Evolutionary conservation across 768 basidiomycete genomes (phyloP).

Genomic region (Amanita jacksonii): DNA sequence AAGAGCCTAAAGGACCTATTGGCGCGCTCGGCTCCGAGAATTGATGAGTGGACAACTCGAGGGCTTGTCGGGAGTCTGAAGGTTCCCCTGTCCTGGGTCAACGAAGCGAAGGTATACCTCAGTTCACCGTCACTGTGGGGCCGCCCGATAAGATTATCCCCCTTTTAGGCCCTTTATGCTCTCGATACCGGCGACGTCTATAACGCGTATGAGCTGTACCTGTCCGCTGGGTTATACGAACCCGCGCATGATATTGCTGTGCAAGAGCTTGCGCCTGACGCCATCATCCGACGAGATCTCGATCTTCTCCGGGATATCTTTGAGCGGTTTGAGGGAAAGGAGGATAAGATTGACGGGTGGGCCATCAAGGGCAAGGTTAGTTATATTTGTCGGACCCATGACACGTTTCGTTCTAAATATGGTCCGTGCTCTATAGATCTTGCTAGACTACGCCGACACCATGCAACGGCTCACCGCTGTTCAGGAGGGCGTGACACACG

Average conservation of each 20-base stretch:
- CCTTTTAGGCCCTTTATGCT: conserved; percentile 54
- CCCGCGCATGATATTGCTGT: conserved; percentile 81
- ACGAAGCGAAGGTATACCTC: conserved; percentile 67
- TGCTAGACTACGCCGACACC: conserved; percentile 63
- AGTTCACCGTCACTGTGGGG: not conserved
- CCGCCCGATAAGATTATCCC: conserved; percentile 3
- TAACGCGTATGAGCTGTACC: conserved; percentile 68
- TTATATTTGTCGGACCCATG: conserved; percentile 8
- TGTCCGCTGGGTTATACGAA: conserved; percentile 59
- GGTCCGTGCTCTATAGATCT: conserved; percentile 35
- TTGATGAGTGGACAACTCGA: conserved; percentile 67
- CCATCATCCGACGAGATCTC: conserved; percentile 57
- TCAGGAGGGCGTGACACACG: conserved; percentile 32
- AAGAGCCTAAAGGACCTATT: conserved; percentile 79
- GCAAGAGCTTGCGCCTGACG: conserved; percentile 81
- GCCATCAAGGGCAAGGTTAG: conserved; percentile 72
- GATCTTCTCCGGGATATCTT: conserved; percentile 65
- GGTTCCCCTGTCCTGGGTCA: conserved; percentile 82
- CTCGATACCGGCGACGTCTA: conserved; percentile 53
- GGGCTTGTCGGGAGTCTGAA: conserved; percentile 69
- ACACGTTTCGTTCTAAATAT: not conserved
- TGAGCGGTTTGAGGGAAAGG: conserved; percentile 43
- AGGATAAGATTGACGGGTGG: conserved; percentile 59
- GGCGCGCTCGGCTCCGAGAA: conserved; percentile 49
- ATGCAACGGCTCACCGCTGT: conserved; percentile 53